Conservation (phyloP, 345 rosid genomes). For the Eucalyptus polybractea region DNA sequence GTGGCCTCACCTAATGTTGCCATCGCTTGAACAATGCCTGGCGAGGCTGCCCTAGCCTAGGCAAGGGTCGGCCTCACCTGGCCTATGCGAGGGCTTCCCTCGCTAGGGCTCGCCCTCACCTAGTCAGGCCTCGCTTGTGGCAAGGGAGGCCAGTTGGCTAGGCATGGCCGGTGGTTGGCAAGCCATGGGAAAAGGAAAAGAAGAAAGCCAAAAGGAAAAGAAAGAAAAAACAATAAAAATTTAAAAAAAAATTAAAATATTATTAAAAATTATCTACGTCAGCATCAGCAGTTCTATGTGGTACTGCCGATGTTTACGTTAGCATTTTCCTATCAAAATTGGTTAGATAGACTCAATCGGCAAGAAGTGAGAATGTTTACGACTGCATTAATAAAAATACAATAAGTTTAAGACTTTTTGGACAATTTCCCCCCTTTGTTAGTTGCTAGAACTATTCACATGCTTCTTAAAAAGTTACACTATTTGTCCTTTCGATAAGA, state of each 20-base stretch:
- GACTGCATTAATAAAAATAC: fast-evolving
- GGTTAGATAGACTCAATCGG: fast-evolving
- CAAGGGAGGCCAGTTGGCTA: fast-evolving
- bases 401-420: too few species aligned
- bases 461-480: neutral
- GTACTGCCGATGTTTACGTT: fast-evolving
- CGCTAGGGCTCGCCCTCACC: too few species aligned
- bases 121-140: too few species aligned
- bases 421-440: fast-evolving
- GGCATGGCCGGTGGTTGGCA: too few species aligned
- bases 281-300: fast-evolving
- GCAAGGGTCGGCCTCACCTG: too few species aligned
- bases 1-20: fast-evolving
- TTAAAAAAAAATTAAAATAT: too few species aligned
- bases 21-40: fast-evolving
- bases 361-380: fast-evolving
- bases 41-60: too few species aligned
- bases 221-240: fast-evolving
- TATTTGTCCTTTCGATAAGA: neutral
- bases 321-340: too few species aligned
- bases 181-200: too few species aligned
- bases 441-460: neutral
- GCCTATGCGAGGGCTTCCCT: too few species aligned
- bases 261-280: fast-evolving
- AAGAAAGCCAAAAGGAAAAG: too few species aligned